Evolutionary conservation across 179 eudicot species (phyloP), one percentile per base, ranked within the genome.

Genomic region (Beta macrorhiza): DNA sequence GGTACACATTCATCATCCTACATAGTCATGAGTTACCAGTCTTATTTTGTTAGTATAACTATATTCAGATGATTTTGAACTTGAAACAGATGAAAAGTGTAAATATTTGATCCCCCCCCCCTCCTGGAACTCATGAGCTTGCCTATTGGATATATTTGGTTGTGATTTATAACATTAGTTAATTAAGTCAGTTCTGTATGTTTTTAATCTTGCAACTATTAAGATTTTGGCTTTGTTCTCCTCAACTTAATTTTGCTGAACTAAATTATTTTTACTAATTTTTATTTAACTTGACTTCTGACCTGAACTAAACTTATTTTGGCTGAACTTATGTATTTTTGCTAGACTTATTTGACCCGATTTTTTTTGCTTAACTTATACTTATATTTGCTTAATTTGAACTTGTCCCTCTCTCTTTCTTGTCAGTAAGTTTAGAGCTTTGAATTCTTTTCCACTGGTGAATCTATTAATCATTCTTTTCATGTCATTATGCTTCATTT

Each of bases 1-100:
- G 96, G 99, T 95, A 82, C 83, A 63, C 56, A 69, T 8, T 12
- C 42, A 9, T 51, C 12, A 77, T 57, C 72, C 14, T 25, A 20
- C 4, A 11, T 74, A 32, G 65, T 59, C 63, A 59, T 44, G 32
- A 22, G 52, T 83, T 19, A 62, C 58, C 65, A 70, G 42, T 53
- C 78, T 49, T 45, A 47, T 45, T 44, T 29, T 79, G 61, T 62
- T 56, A 55, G 20, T 58, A 63, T 72, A 15, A 59, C 11, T 72
- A 52, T 44, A 7, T 17, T 42, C 9, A 44, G n/a, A 69, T 44
- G 73, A 19, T 69, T 9, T 69, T 32, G 73, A 69, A 52, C 22
- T 19, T 17, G 2, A 0, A 69, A 17, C 73, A 69, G 6, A 22
- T 67, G 12, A 67, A 29, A 4, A 67, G 14, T 64, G 68, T 10